These are phyloP conservation scores for Nitzschia sp. DNA, from an alignment of 108 stramenopile genomes.

Conservation along the genomic window DNA sequence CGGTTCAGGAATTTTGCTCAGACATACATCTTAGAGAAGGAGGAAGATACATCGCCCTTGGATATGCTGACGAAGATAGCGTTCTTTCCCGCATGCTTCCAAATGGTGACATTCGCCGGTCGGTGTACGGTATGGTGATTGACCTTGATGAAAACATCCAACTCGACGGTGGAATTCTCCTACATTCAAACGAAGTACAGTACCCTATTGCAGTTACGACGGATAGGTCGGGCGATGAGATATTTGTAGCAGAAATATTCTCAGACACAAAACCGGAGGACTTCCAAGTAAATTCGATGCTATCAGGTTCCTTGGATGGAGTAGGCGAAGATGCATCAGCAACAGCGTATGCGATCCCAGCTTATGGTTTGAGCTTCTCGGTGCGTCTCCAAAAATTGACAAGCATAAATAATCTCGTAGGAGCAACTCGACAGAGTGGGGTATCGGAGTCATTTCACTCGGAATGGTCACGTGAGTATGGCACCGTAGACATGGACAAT, in stretches of 20 bases:
- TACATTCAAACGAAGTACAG: slow-evolving; percentile 14
- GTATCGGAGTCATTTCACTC: slow-evolving; percentile 1
- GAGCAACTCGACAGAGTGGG: neutral
- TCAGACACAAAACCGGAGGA: neutral
- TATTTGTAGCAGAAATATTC: neutral
- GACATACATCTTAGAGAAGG: neutral
- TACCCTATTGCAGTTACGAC: slow-evolving; percentile 20
- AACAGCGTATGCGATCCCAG: slow-evolving; percentile 1
- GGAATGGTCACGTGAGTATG: slow-evolving; percentile 12
- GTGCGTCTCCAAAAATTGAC: slow-evolving; percentile 1
- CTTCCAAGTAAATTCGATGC: neutral
- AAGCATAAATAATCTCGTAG: neutral
- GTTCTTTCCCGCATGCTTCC: slow-evolving; percentile 6
- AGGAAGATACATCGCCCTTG: neutral
- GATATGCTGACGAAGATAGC: slow-evolving; percentile 5
- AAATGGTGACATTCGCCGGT: slow-evolving; percentile 1
- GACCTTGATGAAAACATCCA: neutral
- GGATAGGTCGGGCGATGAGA: slow-evolving; percentile 1
- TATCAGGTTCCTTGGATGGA: neutral
- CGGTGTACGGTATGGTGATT: slow-evolving; percentile 12
- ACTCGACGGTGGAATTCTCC: slow-evolving; percentile 6
- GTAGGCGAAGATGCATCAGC: slow-evolving; percentile 1
- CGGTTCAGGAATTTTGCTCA: slow-evolving; percentile 11
- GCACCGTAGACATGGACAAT: neutral
- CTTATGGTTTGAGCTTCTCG: neutral